Evolutionary conservation across 352 stramenopile genomes (phyloP).

Genomic region (Pythium aquatile): DNA sequence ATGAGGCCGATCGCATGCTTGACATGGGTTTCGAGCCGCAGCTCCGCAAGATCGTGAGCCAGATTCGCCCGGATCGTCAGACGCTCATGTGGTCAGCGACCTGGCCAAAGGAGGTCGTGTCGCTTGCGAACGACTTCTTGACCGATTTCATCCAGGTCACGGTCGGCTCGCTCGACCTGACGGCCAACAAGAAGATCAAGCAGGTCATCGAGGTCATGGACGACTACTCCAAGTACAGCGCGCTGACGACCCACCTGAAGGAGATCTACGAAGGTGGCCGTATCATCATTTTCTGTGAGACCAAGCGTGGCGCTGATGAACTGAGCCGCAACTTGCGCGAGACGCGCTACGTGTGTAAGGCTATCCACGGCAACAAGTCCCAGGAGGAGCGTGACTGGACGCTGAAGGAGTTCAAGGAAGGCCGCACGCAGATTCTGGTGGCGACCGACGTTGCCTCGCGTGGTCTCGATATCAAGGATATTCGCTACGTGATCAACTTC

Average conservation of each 20-base stretch:
- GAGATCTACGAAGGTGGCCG: constrained; percentile 89
- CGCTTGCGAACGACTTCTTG: constrained; percentile 96
- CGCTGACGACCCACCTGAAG: constrained; percentile 83
- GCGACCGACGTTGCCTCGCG: constrained; percentile 99
- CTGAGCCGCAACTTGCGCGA: constrained; percentile 92
- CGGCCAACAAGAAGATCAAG: constrained; percentile 98
- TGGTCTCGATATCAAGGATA: constrained; percentile 99
- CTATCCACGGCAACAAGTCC: constrained; percentile 99
- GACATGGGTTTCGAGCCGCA: constrained; percentile 96
- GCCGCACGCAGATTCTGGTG: constrained; percentile 94
- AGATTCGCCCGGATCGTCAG: constrained; percentile 97
- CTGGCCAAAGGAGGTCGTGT: constrained; percentile 98
- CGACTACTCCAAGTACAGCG: constrained; percentile 95
- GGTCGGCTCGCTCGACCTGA: constrained; percentile 94
- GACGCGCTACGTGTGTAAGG: constrained; percentile 94
- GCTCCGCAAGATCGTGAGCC: constrained; percentile 94
- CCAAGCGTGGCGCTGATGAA: constrained; percentile 98
- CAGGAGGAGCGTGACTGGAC: constrained; percentile 98
- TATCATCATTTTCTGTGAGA: constrained; percentile 99
- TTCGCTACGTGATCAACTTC: constrained; percentile 99
- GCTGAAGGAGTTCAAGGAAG: constrained; percentile 96
- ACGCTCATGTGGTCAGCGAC: constrained; percentile 99
- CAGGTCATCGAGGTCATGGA: constrained; percentile 97
- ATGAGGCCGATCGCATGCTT: constrained; percentile 98
- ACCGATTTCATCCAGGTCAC: constrained; percentile 97